These are phyloP conservation scores for Colletotrichum destructivum DNA, from an alignment of 2,329 filamentous ascomycete species.

Conservation along the genomic window DNA sequence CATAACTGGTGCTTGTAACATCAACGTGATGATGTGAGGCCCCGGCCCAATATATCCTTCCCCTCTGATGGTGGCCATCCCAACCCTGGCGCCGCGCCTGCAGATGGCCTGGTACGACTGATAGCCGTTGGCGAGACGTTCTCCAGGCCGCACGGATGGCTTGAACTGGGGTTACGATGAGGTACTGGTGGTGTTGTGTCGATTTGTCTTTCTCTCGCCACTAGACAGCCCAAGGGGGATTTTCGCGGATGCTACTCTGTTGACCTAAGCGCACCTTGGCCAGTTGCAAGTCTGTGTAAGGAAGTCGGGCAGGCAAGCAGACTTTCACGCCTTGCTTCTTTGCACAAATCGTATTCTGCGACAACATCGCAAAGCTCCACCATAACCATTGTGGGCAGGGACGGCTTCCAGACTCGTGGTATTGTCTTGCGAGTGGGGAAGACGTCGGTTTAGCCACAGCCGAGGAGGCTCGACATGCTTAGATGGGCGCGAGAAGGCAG, in stretches of 20 bases:
- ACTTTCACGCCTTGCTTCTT: constrained; percentile 38
- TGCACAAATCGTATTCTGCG: constrained; percentile 31
- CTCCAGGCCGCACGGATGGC: constrained; percentile 32
- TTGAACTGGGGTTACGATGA: constrained; percentile 30
- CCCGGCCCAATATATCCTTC: constrained; percentile 37
- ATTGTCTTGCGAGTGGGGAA: constrained; percentile 19
- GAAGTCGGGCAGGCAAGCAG: constrained; percentile 20
- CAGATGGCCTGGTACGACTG: constrained; percentile 17
- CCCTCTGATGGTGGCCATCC: constrained; percentile 9
- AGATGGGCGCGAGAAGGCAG: constrained; percentile 16
- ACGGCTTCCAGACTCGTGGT: constrained; percentile 25
- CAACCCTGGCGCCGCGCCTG: constrained; percentile 16
- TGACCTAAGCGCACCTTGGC: constrained; percentile 34
- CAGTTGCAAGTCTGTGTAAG: constrained; percentile 32
- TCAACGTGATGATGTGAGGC: constrained; percentile 28
- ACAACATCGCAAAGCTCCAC: constrained; percentile 6
- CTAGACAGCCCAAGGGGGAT: constrained; percentile 16
- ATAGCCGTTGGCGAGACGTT: constrained; percentile 32
- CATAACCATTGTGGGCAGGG: constrained; percentile 2
- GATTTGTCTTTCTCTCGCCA: constrained; percentile 33
- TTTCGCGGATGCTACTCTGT: constrained; percentile 30
- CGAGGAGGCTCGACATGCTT: constrained; percentile 34
- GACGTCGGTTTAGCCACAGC: constrained; percentile 6
- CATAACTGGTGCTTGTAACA: constrained; percentile 21
- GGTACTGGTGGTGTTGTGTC: constrained; percentile 32